Percentiles rank a stretch among this genome's conserved stretches.
phyloP scores from a whole-genome alignment of 1,284 basidiomycete genomes.

The Boletellus sp. region DNA sequence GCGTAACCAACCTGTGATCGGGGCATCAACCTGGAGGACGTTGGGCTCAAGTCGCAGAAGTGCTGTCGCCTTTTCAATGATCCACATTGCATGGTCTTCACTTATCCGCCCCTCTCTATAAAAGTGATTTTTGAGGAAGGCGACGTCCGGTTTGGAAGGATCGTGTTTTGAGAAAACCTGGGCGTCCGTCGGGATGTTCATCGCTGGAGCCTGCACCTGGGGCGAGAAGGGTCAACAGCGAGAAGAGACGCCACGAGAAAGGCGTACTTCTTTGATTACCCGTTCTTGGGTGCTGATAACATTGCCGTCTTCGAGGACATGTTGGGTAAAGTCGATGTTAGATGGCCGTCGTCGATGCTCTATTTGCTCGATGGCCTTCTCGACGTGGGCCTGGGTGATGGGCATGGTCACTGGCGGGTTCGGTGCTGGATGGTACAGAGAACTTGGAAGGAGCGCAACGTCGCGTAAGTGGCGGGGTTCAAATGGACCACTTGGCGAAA shows the following conservation, averaged over 20 bases:
- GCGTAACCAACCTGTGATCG: constrained; percentile 70
- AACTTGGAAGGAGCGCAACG: constrained; percentile 4
- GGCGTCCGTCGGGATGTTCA: constrained; percentile 86
- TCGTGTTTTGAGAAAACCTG: constrained; percentile 90
- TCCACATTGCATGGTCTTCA: constrained; percentile 88
- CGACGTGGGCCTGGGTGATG: constrained; percentile 52
- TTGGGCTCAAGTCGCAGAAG: constrained; percentile 79
- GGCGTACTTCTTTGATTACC: constrained; percentile 75
- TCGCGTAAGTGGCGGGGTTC: constrained; percentile 31
- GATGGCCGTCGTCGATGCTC: constrained; percentile 59
- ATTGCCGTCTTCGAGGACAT: constrained; percentile 85
- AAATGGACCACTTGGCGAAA: constrained; percentile 16
- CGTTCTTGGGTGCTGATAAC: constrained; percentile 83
- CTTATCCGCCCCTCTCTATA: constrained; percentile 92
- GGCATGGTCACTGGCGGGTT: constrained; percentile 33
- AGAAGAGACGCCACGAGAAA: constrained; percentile 1
- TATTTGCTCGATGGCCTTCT: constrained; percentile 74
- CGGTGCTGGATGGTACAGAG: constrained; percentile 3
- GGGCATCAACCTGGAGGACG: constrained; percentile 87
- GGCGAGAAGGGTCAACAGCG: constrained; percentile 9
- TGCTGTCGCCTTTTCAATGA: constrained; percentile 77
- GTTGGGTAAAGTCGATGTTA: constrained; percentile 85
- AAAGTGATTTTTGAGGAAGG: constrained; percentile 98
- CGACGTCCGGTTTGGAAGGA: constrained; percentile 88
- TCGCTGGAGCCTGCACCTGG: constrained; percentile 93